Evolutionary conservation across 495 filamentous ascomycete species (phyloP), one percentile per base, ranked within the genome.

Genomic region (Glarea lozoyensis): DNA sequence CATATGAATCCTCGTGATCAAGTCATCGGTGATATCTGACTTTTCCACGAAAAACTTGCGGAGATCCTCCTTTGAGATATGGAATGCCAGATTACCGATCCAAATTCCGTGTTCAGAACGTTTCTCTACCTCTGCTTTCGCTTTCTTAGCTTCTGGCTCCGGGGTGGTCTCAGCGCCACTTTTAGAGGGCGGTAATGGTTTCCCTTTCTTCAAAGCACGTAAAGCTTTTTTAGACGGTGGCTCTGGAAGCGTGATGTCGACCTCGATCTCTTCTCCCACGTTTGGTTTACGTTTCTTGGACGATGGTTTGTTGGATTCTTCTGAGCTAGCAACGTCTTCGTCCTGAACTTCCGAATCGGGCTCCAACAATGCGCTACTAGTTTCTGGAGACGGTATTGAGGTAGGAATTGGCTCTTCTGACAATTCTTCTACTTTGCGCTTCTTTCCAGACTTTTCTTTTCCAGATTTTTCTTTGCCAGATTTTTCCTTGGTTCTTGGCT

Each of bases 11-110:
- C 93, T 73, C 2, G 88, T 92, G 44, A 97, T 89, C 34, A 71
- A 60, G 13, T 74, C 69, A 27, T 81, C 74, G 20, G 75, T 65
- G 43, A 95, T 85, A 34, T 60, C 60, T 43, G 77, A 79, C 52
- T 83, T 73, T 35, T 73, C 73, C n/a, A 77, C 78, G 15, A 98
- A 62, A 67, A 93, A 96, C 27, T 67, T 70, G 42, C 77, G 73
- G 35, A 98, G 66, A 43, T 86, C 81, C 7, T 70, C 63, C 48
- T 82, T 77, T 40, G 79, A 89, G 22, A 78, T 62, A n/a, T 72
- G 73, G 68, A 86, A 99, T 10, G 78, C 75, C 21, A 99, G 64
- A 63, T 99, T 99, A 48, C 92, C 92, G 48, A 99, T 87, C 92
- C 92, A 99, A 40, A 97, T 73, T 25, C 90, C 86, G 59, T 85